Base-by-base conservation (phyloP, 768 basidiomycete species). In the Leucocoprinus sp. region DNA sequence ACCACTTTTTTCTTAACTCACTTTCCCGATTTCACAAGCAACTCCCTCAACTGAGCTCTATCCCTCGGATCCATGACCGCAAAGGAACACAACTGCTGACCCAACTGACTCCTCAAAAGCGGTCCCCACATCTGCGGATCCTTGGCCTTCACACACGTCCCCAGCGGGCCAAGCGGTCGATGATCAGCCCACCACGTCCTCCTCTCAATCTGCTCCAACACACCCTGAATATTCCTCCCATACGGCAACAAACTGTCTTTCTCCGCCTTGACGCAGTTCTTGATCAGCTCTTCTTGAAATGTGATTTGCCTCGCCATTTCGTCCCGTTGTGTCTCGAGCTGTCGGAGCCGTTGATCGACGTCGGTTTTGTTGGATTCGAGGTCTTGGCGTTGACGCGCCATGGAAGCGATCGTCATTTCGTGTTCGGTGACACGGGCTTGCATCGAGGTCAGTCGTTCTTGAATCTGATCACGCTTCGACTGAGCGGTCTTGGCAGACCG, bases 81-180 rank as follows among this genome's bases (percentile, higher is more conserved):
- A 57, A 84, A 97, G 4, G 80, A 74, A 28, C 67, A 74, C 64
- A 98, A 68, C 15, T 68, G 56, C 2, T 38, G 23, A 3, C 74
- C 76, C 3, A 99, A 65, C 52, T 83, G 75, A 41, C 62, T 61
- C 50, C 83, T 67, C 53, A 98, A 61, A n/a, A 89, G 53, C 0
- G 65, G 64, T 0, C 77, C 80, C 77, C 87, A 97, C 24, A 56
- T 64, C 49, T 66, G 55, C 2, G 70, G 64, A 39, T 93, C 85
- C 54, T 70, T 76, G 28, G 90, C 75, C 54, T 80, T 84, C 55
- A 97, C 83, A 57, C 78, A 73, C 39, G 74, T 50, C 0, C 95
- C 95, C 19, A 97, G 66, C 0, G 95, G 95, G 0, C 89, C 89
- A 26, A 88, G 60, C 0, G 87, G 86, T 15, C 55, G 56, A 37